Conservation (phyloP, 2,329 filamentous ascomycete species). For the Ophiocordyceps robertsii region DNA sequence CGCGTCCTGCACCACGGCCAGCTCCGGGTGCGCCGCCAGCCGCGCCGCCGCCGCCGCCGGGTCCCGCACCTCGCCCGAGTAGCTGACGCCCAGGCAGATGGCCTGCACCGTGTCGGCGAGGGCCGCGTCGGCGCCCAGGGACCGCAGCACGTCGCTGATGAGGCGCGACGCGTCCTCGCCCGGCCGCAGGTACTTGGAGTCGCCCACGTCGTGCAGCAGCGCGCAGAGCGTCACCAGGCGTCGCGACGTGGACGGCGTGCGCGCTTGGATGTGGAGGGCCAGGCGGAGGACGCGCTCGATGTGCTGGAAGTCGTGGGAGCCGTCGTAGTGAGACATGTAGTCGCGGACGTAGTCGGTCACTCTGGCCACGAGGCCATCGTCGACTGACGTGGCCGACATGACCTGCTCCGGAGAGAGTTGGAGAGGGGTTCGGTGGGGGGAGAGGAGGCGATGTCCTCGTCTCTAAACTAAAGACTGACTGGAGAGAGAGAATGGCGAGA, state of each 20-base stretch:
- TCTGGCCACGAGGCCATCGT: slow-evolving; percentile 34
- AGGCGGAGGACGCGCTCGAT: slow-evolving; percentile 69
- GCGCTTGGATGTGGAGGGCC: slow-evolving; percentile 48
- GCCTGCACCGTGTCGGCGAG: slow-evolving; percentile 56
- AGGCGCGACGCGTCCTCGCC: slow-evolving; percentile 43
- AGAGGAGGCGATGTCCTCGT: too few relatives aligned
- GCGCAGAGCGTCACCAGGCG: slow-evolving; percentile 54
- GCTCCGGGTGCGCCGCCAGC: slow-evolving; percentile 46
- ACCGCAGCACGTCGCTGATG: slow-evolving; percentile 39
- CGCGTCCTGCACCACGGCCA: slow-evolving; percentile 77
- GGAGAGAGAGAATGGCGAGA: too few relatives aligned
- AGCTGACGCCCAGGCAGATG: slow-evolving; percentile 67
- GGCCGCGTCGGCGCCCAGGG: slow-evolving; percentile 37
- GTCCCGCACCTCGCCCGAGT: slow-evolving; percentile 57
- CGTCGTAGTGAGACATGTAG: slow-evolving; percentile 70
- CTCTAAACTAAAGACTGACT: too few relatives aligned
- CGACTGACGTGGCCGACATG: slow-evolving; percentile 6
- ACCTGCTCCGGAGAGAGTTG: too few relatives aligned
- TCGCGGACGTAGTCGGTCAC: slow-evolving; percentile 51
- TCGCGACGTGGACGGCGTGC: slow-evolving; percentile 24
- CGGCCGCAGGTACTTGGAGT: slow-evolving; percentile 61
- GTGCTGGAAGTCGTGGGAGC: slow-evolving; percentile 79
- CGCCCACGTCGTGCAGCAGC: slow-evolving; percentile 78
- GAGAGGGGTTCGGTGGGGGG: too few relatives aligned
- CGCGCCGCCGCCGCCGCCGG: slow-evolving; percentile 45